These are phyloP conservation scores for Scedosporium dehoogii DNA, from an alignment of 2,329 filamentous ascomycete species.

Conservation along the genomic window DNA sequence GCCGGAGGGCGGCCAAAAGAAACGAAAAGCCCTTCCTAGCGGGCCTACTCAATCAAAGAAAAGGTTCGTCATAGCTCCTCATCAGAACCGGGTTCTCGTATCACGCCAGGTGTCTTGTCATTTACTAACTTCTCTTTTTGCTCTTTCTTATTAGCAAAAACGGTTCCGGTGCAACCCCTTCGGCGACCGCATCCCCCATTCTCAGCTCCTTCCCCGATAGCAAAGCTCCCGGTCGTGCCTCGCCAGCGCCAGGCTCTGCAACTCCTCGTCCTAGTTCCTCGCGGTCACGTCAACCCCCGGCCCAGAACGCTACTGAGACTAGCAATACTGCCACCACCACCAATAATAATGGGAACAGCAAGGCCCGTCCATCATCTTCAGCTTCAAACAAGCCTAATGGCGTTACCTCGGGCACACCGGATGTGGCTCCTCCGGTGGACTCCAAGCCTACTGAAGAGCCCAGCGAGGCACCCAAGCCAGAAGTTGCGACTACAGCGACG, in stretches of 20 bases:
- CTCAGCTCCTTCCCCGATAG: conserved; percentile 58
- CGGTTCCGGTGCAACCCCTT: conserved; percentile 47
- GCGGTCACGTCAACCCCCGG: conserved; percentile 66
- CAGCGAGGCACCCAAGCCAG: conserved; percentile 18
- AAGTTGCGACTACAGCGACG: conserved; percentile 11
- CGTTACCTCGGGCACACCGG: conserved; percentile 27
- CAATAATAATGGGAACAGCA: conserved; percentile 22
- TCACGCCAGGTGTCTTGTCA: background rate
- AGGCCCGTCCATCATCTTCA: conserved; percentile 47
- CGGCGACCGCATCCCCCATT: conserved; percentile 66
- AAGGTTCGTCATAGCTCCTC: conserved; percentile 43
- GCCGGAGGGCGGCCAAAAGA: conserved; percentile 58
- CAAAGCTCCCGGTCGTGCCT: conserved; percentile 39
- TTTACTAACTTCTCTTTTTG: background rate
- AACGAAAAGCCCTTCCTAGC: conserved; percentile 53
- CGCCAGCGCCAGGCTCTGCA: conserved; percentile 47
- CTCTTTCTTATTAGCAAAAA: conserved; percentile 20
- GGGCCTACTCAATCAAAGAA: conserved; percentile 68
- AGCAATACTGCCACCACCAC: background rate
- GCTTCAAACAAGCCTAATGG: conserved; percentile 53
- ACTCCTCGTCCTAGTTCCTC: conserved; percentile 55
- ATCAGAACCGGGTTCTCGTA: background rate
- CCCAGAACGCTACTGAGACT: conserved; percentile 46
- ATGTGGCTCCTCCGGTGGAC: conserved; percentile 19
- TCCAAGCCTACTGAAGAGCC: conserved; percentile 15